Conservation (phyloP, 495 filamentous ascomycete genomes). For the Aspergillus steynii region DNA sequence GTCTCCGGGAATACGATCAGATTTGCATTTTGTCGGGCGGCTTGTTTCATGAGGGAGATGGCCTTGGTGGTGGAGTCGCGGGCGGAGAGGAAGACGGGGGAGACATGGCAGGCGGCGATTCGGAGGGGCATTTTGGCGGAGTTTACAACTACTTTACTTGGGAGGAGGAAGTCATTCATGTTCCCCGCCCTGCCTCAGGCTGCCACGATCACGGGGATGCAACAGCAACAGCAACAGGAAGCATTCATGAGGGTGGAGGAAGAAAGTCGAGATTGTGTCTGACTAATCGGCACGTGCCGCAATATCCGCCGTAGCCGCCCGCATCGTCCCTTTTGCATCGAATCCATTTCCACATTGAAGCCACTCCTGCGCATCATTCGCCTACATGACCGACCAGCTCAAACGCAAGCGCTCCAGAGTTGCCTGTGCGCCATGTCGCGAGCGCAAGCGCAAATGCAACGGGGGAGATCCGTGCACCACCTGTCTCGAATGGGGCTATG, state of each 20-base stretch:
- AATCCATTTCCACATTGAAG: too few relatives aligned
- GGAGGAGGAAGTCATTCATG: too few relatives aligned
- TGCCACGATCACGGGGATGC: too few relatives aligned
- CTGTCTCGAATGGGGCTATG: constrained; percentile 48
- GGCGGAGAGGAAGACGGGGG: constrained; percentile 44
- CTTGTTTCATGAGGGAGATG: constrained; percentile 36
- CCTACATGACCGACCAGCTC: too few relatives aligned
- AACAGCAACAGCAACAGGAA: too few relatives aligned
- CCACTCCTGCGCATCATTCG: too few relatives aligned
- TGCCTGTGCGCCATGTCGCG: constrained; percentile 50
- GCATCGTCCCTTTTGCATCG: too few relatives aligned
- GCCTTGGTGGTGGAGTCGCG: constrained; percentile 39
- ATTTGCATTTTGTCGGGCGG: constrained; percentile 41
- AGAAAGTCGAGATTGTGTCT: too few relatives aligned
- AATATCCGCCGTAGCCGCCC: too few relatives aligned
- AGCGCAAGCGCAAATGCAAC: constrained; percentile 53
- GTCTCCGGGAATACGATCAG: constrained; percentile 52
- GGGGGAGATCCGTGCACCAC: constrained; percentile 44
- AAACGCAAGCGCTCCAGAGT: constrained; percentile 37
- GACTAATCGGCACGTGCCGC: too few relatives aligned
- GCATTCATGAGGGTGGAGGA: too few relatives aligned
- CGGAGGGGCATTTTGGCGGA: constrained; percentile 8
- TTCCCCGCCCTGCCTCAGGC: too few relatives aligned
- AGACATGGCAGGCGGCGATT: constrained; percentile 43
- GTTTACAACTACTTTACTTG: neutral